Evolutionary conservation across 2,329 filamentous ascomycete genomes (phyloP).

Genomic region (Phaeosphaeriaceae sp.): DNA sequence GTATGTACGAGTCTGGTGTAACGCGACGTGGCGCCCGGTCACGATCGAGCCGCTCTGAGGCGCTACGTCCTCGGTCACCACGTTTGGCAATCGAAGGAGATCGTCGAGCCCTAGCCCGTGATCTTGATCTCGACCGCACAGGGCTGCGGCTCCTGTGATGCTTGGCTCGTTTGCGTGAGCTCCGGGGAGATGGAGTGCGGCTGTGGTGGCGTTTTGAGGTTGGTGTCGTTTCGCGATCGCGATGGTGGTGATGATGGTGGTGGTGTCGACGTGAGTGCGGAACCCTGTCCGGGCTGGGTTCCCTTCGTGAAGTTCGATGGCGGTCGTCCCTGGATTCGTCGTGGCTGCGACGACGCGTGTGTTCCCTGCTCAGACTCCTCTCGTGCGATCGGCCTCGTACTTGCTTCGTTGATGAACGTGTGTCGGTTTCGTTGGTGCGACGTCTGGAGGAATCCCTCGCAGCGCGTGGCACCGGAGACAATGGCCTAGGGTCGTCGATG

Average conservation of each 20-base stretch:
- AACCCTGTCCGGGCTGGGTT: slow-evolving; percentile 46
- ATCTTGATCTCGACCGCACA: slow-evolving; percentile 45
- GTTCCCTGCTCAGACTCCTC: slow-evolving; percentile 41
- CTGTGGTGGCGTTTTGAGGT: slow-evolving; percentile 50
- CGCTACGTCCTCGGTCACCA: slow-evolving; percentile 41
- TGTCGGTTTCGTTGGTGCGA: slow-evolving; percentile 36
- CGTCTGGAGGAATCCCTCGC: slow-evolving; percentile 44
- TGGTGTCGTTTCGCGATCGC: slow-evolving; percentile 44
- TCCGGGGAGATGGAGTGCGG: slow-evolving; percentile 45
- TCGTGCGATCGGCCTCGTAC: slow-evolving; percentile 41
- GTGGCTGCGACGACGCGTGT: slow-evolving; percentile 43
- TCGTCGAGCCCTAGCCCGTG: slow-evolving; percentile 43
- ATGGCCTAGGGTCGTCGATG: slow-evolving; percentile 38
- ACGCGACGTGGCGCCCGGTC: slow-evolving; percentile 42
- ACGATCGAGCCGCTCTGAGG: slow-evolving; percentile 38
- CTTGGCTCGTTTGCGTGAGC: slow-evolving; percentile 43
- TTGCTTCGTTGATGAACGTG: slow-evolving; percentile 33
- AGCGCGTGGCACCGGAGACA: slow-evolving; percentile 47
- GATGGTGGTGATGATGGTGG: slow-evolving; percentile 37
- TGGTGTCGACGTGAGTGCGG: slow-evolving; percentile 44
- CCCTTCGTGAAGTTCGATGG: slow-evolving; percentile 46
- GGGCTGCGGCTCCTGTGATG: slow-evolving; percentile 46
- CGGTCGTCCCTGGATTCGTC: slow-evolving; percentile 42
- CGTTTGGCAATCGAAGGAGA: slow-evolving; percentile 38
- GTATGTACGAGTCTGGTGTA: slow-evolving; percentile 49